Conservation (phyloP, 768 basidiomycete genomes). For the Melanogaster broomeanus region DNA sequence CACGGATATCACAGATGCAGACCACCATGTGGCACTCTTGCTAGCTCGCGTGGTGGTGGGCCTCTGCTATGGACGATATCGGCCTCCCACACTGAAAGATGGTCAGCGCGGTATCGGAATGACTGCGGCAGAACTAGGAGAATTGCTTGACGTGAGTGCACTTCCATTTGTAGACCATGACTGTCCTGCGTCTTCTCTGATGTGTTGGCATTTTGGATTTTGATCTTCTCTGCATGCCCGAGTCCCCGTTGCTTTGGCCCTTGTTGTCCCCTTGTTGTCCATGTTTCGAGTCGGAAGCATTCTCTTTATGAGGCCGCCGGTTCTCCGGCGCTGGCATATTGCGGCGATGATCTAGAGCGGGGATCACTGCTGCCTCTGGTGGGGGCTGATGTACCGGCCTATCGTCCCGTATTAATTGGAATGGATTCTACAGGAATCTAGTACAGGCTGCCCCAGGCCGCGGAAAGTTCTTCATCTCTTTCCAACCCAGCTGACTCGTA, state of each 20-base stretch:
- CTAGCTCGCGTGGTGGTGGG: constrained; percentile 24
- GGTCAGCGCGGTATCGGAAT: constrained; percentile 16
- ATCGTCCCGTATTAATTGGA: constrained; percentile 9
- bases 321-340: constrained; percentile 7
- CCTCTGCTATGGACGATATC: constrained; percentile 26
- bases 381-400: constrained; percentile 1
- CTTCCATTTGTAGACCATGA: neutral
- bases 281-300: constrained; percentile 6
- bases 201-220: neutral
- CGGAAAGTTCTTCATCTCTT: neutral
- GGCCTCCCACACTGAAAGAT: neutral
- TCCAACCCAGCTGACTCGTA: too few species aligned
- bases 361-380: constrained; percentile 1
- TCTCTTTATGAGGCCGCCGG: neutral
- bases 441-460: neutral
- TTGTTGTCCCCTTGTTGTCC: constrained; percentile 16
- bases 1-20: constrained; percentile 3
- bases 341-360: constrained; percentile 17
- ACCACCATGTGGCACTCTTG: constrained; percentile 15
- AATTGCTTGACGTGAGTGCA: constrained; percentile 34
- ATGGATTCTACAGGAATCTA: neutral
- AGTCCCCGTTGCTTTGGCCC: constrained; percentile 14
- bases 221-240: neutral
- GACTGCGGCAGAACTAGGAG: constrained; percentile 32
- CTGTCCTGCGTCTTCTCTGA: neutral